These are phyloP conservation scores for Articulospora tetracladia DNA, from an alignment of 495 filamentous ascomycete species.

Conservation along the genomic window DNA sequence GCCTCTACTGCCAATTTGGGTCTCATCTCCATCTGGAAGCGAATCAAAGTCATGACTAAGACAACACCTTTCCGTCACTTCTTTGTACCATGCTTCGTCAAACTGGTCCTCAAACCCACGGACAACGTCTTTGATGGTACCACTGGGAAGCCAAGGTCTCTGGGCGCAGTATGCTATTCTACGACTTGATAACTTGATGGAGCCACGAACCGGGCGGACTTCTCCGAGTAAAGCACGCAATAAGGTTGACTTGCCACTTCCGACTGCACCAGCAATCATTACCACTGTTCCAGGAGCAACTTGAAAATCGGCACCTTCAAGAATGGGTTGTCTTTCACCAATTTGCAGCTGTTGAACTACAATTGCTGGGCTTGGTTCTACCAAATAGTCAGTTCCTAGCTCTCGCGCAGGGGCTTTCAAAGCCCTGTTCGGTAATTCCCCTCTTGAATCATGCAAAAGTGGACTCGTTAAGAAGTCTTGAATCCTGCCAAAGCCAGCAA, in stretches of 20 bases:
- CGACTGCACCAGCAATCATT: slow-evolving; percentile 58
- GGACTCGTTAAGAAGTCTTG: slow-evolving; percentile 26
- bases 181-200: slow-evolving; percentile 53
- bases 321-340: not conserved
- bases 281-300: slow-evolving; percentile 2
- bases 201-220: slow-evolving; percentile 58
- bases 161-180: slow-evolving; percentile 78
- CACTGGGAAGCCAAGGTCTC: slow-evolving; percentile 80
- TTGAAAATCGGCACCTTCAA: slow-evolving; percentile 11
- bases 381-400: not conserved
- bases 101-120: slow-evolving; percentile 29
- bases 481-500: slow-evolving; percentile 33
- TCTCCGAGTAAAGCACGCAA: slow-evolving; percentile 74
- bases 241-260: slow-evolving; percentile 73
- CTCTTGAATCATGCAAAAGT: slow-evolving; percentile 2
- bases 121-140: slow-evolving; percentile 59
- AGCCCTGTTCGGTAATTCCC: not conserved
- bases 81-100: slow-evolving; percentile 44
- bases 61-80: slow-evolving; percentile 52
- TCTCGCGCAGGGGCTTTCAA: not conserved
- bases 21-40: slow-evolving; percentile 49
- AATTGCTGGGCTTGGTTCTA: not conserved
- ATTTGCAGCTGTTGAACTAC: not conserved
- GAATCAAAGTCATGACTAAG: slow-evolving; percentile 50
- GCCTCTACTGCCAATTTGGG: slow-evolving; percentile 57